Evolutionary conservation across 2,329 filamentous ascomycete genomes (phyloP).

Genomic region (Colletotrichum somersetense): DNA sequence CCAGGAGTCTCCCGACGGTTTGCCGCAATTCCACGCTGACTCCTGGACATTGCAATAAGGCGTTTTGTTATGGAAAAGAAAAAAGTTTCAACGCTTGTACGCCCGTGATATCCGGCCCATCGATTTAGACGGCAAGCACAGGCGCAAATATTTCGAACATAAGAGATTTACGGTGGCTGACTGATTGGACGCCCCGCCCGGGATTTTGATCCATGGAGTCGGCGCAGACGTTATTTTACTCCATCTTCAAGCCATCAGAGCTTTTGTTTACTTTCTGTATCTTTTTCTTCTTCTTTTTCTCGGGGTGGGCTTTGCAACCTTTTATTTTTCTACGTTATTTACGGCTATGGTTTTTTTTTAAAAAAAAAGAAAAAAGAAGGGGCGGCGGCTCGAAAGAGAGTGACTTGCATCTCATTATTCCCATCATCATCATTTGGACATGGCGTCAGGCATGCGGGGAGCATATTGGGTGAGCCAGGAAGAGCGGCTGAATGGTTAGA

Average conservation of each 20-base stretch:
- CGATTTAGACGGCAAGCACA: slow-evolving; percentile 39
- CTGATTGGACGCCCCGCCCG: slow-evolving; percentile 6
- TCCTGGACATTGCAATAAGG: slow-evolving; percentile 38
- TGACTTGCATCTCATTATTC: slow-evolving; percentile 36
- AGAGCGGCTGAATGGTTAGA: slow-evolving; percentile 24
- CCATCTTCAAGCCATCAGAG: not conserved
- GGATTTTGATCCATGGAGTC: slow-evolving; percentile 25
- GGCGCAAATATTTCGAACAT: slow-evolving; percentile 38
- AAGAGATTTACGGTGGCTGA: slow-evolving; percentile 11
- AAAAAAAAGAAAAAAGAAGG: slow-evolving; percentile 40
- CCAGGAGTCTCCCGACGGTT: slow-evolving; percentile 49
- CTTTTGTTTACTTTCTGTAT: not conserved
- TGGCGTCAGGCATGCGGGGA: slow-evolving; percentile 32
- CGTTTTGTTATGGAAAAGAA: slow-evolving; percentile 15
- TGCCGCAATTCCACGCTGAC: slow-evolving; percentile 35
- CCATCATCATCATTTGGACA: slow-evolving; percentile 20
- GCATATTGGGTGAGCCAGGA: slow-evolving; percentile 28
- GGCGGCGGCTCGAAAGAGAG: slow-evolving; percentile 32
- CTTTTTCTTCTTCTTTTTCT: not conserved
- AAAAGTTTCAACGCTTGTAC: slow-evolving; percentile 27
- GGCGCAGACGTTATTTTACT: slow-evolving; percentile 20
- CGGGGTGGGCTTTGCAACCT: not conserved
- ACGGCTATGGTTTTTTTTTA: slow-evolving; percentile 20
- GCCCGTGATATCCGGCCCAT: slow-evolving; percentile 34
- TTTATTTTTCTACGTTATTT: not conserved